phyloP scores from a whole-genome alignment of 1,284 basidiomycete genomes.

The Microstroma glucosiphilum region DNA sequence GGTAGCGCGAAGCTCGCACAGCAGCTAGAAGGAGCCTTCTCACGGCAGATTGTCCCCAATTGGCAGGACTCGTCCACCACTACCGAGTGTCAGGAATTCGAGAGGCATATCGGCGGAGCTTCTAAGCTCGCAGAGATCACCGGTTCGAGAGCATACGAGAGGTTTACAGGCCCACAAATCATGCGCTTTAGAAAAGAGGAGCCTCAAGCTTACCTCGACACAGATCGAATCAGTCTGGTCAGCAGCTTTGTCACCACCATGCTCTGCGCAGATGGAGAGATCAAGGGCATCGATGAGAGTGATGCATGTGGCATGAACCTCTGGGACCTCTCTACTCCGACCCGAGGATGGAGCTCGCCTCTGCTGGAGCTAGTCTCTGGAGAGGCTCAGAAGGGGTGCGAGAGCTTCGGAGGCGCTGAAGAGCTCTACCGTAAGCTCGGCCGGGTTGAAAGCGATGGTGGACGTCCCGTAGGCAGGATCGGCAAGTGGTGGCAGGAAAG shows the following conservation, averaged over 20 bases:
- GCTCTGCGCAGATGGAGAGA: slow-evolving; percentile 58
- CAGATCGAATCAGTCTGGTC: slow-evolving; percentile 69
- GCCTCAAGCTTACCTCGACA: slow-evolving; percentile 62
- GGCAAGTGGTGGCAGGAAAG: slow-evolving; percentile 66
- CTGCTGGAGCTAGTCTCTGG: slow-evolving; percentile 53
- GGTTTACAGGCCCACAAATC: slow-evolving; percentile 83
- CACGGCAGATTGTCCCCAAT: slow-evolving; percentile 67
- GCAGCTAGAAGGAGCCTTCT: slow-evolving; percentile 61
- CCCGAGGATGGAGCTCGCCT: slow-evolving; percentile 32
- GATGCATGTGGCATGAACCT: slow-evolving; percentile 91
- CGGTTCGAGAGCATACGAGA: slow-evolving; percentile 76
- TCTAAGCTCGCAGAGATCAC: slow-evolving; percentile 67
- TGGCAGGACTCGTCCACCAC: slow-evolving; percentile 89
- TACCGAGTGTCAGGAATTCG: slow-evolving; percentile 65
- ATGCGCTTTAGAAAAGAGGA: slow-evolving; percentile 60
- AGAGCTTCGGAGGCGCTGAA: neutral
- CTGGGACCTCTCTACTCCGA: slow-evolving; percentile 43
- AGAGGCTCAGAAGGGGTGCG: slow-evolving; percentile 19
- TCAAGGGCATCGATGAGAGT: slow-evolving; percentile 61
- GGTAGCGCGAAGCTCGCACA: slow-evolving; percentile 53
- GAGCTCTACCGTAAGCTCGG: slow-evolving; percentile 61
- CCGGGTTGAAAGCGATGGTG: slow-evolving; percentile 65
- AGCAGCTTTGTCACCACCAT: slow-evolving; percentile 77
- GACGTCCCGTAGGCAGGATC: slow-evolving; percentile 64
- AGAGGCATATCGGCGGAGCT: slow-evolving; percentile 56